These are phyloP conservation scores for Lyophyllum shimeji DNA, from an alignment of 768 basidiomycete genomes.

Conservation along the genomic window DNA sequence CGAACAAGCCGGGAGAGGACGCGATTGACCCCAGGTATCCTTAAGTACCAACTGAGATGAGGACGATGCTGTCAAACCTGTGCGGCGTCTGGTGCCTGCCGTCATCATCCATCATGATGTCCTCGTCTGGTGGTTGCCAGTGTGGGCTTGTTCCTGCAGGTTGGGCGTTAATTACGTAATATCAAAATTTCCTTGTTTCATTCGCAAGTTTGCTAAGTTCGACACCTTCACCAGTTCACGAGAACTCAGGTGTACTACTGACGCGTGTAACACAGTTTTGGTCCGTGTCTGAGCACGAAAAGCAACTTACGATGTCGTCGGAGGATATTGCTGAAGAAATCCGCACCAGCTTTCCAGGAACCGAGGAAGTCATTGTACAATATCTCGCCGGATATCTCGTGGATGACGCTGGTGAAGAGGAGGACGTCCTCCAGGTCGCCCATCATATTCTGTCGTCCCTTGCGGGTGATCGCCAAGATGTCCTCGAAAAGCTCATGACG, in stretches of 20 bases:
- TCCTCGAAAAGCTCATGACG: conserved; percentile 66
- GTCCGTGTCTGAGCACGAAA: neutral
- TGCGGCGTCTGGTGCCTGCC: neutral
- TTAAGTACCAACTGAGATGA: conserved; percentile 3
- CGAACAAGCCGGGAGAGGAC: neutral
- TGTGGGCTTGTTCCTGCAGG: neutral
- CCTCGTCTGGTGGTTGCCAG: neutral
- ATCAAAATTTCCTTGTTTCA: neutral
- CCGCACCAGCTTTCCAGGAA: conserved; percentile 63
- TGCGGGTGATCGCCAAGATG: conserved; percentile 55
- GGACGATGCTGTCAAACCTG: conserved; percentile 4
- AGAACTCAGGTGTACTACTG: neutral
- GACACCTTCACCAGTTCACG: neutral
- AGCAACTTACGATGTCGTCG: conserved; percentile 51
- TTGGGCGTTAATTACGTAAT: neutral
- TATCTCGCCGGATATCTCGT: conserved; percentile 88
- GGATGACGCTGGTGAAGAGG: conserved; percentile 87
- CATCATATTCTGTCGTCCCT: conserved; percentile 77
- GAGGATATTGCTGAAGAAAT: conserved; percentile 82
- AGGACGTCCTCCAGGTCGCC: conserved; percentile 79
- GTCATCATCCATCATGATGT: conserved; percentile 11
- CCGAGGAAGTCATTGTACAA: conserved; percentile 83
- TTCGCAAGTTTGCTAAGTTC: neutral
- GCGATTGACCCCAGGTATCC: neutral
- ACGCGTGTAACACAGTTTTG: neutral